A percentile compares a stretch with the other conserved stretches of the same genome.
phyloP scores from a whole-genome alignment of 352 stramenopile genomes.

The Thraustochytrium sp. region DNA sequence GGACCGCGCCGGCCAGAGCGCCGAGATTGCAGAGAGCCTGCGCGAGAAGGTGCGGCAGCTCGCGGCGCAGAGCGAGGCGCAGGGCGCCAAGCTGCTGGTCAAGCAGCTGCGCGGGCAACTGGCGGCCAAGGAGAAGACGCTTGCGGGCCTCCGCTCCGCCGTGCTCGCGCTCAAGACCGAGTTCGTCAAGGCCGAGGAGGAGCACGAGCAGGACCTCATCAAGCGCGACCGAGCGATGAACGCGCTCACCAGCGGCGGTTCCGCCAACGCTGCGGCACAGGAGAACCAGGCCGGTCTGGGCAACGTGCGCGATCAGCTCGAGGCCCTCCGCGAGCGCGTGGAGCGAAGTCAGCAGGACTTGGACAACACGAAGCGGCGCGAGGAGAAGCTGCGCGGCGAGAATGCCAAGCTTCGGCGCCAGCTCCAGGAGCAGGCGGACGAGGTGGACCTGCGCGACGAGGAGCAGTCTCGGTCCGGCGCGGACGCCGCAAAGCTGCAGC shows the following conservation, averaged over 20 bases:
- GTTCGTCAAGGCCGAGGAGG: slow-evolving; percentile 40
- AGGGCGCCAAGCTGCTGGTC: background rate
- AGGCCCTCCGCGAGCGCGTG: background rate
- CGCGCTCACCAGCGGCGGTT: background rate
- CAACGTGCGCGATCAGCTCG: slow-evolving; percentile 4
- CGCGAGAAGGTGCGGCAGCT: background rate
- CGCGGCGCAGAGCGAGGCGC: background rate
- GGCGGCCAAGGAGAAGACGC: slow-evolving; percentile 31
- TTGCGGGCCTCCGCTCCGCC: background rate
- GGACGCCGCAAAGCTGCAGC: slow-evolving; percentile 4
- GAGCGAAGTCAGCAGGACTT: slow-evolving; percentile 11
- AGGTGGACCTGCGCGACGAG: slow-evolving; percentile 52
- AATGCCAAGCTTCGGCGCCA: slow-evolving; percentile 43
- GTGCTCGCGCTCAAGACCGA: slow-evolving; percentile 45
- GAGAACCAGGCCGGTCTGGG: background rate
- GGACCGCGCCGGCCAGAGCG: slow-evolving; percentile 5
- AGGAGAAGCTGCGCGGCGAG: slow-evolving; percentile 41
- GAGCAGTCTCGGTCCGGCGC: slow-evolving; percentile 55
- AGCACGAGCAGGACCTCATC: slow-evolving; percentile 41
- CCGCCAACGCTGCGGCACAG: background rate
- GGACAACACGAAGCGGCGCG: background rate
- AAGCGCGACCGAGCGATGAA: background rate
- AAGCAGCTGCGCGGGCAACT: slow-evolving; percentile 41
- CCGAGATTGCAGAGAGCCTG: background rate
- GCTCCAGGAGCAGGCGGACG: slow-evolving; percentile 61